Evolutionary conservation across 2,329 filamentous ascomycete genomes (phyloP).

Genomic region (Zymoseptoria pseudotritici): DNA sequence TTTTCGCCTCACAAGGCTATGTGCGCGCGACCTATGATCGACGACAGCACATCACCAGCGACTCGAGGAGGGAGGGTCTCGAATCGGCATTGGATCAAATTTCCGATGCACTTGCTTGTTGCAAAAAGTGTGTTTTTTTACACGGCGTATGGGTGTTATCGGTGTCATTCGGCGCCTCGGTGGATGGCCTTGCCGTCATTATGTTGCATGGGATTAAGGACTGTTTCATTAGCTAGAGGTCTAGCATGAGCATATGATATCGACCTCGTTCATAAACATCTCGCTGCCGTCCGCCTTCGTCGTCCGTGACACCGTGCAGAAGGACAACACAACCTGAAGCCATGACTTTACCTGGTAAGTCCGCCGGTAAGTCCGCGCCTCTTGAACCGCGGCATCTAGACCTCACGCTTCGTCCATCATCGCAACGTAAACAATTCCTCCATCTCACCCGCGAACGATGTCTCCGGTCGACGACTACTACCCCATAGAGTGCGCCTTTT

Average conservation of each 20-base stretch:
- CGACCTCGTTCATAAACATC: background rate
- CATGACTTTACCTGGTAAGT: background rate
- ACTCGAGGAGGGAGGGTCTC: constrained; percentile 2
- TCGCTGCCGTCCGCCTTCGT: too few relatives aligned
- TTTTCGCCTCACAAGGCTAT: background rate
- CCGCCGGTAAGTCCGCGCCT: background rate
- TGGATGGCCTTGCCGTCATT: constrained; percentile 1
- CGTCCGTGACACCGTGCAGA: too few relatives aligned
- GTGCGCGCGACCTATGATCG: constrained; percentile 1
- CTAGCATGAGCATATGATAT: constrained; percentile 14
- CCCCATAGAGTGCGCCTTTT: constrained; percentile 49
- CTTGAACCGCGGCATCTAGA: background rate
- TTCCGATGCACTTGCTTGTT: constrained; percentile 3
- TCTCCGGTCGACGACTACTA: constrained; percentile 29
- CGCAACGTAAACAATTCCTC: background rate
- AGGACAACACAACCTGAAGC: background rate
- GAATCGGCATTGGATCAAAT: constrained; percentile 3
- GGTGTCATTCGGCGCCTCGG: constrained; percentile 2
- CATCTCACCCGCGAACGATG: constrained; percentile 3
- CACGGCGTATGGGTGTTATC: constrained; percentile 4
- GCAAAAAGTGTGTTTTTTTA: constrained; percentile 2
- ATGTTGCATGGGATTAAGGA: constrained; percentile 3
- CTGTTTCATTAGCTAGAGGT: constrained; percentile 5
- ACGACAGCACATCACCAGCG: constrained; percentile 1
- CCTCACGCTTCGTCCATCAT: background rate